Evolutionary conservation across 805 yeast species (phyloP).

Genomic region (Tetrapisispora pingtungensis): DNA sequence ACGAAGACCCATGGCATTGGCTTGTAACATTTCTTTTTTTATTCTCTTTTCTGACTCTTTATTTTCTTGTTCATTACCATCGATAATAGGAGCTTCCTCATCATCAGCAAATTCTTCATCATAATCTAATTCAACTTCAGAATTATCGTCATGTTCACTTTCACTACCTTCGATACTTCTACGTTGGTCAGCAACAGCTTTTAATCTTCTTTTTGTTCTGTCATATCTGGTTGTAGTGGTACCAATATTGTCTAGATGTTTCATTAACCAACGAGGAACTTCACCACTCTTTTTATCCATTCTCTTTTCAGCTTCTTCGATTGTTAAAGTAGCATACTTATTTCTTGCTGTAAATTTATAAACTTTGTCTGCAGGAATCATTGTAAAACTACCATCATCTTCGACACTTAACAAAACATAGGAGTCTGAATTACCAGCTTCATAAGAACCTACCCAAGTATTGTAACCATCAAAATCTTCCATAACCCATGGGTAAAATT

Average conservation of each 20-base stretch:
- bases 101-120: slow-evolving; percentile 98
- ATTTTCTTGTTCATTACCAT: slow-evolving; percentile 90
- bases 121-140: slow-evolving; percentile 84
- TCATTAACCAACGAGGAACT: slow-evolving; percentile 94
- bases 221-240: slow-evolving; percentile 42
- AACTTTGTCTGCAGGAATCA: slow-evolving; percentile 92
- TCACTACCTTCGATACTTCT: slow-evolving; percentile 31
- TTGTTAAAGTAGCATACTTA: slow-evolving; percentile 83
- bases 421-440: slow-evolving; percentile 78
- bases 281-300: slow-evolving; percentile 66
- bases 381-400: slow-evolving; percentile 69
- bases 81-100: slow-evolving; percentile 96
- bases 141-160: slow-evolving; percentile 46
- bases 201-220: slow-evolving; percentile 37
- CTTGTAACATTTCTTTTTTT: slow-evolving; percentile 75
- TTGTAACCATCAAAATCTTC: slow-evolving; percentile 93
- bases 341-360: slow-evolving; percentile 90
- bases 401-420: slow-evolving; percentile 80
- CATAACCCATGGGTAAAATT: slow-evolving; percentile 95
- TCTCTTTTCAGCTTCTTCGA: slow-evolving; percentile 93
- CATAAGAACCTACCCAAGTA: slow-evolving; percentile 93
- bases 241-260: slow-evolving; percentile 62
- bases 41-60: slow-evolving; percentile 78
- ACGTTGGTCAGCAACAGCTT: slow-evolving; percentile 38
- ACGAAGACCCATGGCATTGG: slow-evolving; percentile 56